Evolutionary conservation across 345 rosid genomes (phyloP), one percentile per base, ranked within the genome.

Genomic region (Gossypium anomalum): DNA sequence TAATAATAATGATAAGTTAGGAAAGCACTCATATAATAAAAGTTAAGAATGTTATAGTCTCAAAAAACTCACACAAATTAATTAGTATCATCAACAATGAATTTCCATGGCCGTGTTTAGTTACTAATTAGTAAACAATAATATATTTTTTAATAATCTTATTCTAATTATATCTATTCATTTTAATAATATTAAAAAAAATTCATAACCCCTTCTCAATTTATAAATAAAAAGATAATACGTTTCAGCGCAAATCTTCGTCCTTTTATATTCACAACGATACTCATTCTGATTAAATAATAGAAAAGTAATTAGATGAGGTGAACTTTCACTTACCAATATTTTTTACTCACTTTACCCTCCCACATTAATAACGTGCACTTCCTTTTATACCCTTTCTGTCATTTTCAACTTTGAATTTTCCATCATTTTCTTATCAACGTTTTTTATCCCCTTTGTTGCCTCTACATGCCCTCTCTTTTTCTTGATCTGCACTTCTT

Each of bases 221-320:
- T 0, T 34, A 34, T 29, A 34, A 34, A 34, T 34, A 34, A 0
- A 0, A 6, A 34, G 0, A 34, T 34, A 34, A 34, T 4, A 34
- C 1, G 0, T 34, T 34, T 34, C 0, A 34, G 0, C 1, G 0
- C 5, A 34, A 5, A 34, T 34, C 0, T 0, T 34, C 1, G 0
- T 4, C 0, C 0, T 29, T 4, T 1, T 34, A 5, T 5, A 34
- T 34, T 6, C 0, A 34, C 0, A 34, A 34, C 7, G 5, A 34
- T 34, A 0, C 1, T 1, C 0, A 0, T 34, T 0, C 1, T 0
- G 1, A 34, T 34, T 34, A 34, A 34, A 1, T 34, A 0, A 23
- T 11, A 3, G 0, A 2, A 57, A 57, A 13, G 11, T 58, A 59
- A 9, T 22, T 44, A 7, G 47, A 67, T 47, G 56, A 45, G 71